Conservation (phyloP, 805 yeast species). For the Tetrapisispora arboricola region DNA sequence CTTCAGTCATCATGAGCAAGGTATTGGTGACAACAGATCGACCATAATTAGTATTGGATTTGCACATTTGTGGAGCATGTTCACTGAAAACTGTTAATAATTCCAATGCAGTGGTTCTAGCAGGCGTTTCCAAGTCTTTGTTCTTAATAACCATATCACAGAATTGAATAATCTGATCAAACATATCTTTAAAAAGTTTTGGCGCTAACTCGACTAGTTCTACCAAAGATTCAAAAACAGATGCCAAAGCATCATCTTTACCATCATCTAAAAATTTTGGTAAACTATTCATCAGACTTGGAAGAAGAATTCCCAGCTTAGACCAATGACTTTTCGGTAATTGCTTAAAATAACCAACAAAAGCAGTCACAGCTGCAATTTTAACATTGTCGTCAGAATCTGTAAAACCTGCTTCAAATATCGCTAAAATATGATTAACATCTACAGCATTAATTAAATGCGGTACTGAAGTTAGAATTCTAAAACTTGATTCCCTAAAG, state of each 20-base stretch:
- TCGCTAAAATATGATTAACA: slow-evolving; percentile 46
- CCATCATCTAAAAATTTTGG: slow-evolving; percentile 75
- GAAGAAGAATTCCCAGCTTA: slow-evolving; percentile 64
- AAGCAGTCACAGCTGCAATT: slow-evolving; percentile 85
- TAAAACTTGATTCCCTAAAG: slow-evolving; percentile 81
- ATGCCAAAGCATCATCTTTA: slow-evolving; percentile 69
- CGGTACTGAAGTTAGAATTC: slow-evolving; percentile 81
- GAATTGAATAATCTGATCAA: slow-evolving; percentile 77
- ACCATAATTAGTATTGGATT: slow-evolving; percentile 61
- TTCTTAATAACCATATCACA: slow-evolving; percentile 76
- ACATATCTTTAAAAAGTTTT: slow-evolving; percentile 85
- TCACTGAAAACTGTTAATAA: slow-evolving; percentile 84
- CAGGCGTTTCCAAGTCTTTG: slow-evolving; percentile 63
- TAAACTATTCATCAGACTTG: slow-evolving; percentile 73
- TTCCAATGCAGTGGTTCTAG: slow-evolving; percentile 83
- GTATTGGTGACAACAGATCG: slow-evolving; percentile 62
- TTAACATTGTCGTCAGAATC: slow-evolving; percentile 76
- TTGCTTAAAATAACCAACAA: slow-evolving; percentile 77
- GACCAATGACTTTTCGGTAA: slow-evolving; percentile 76
- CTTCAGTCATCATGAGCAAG: slow-evolving; percentile 82
- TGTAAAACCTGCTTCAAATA: slow-evolving; percentile 72
- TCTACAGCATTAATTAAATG: slow-evolving; percentile 55
- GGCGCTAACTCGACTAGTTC: slow-evolving; percentile 92
- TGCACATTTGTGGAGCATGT: slow-evolving; percentile 92
- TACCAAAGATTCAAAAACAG: slow-evolving; percentile 80